Evolutionary conservation across 768 basidiomycete genomes (phyloP).

Genomic region (Cystobasidium ongulense): DNA sequence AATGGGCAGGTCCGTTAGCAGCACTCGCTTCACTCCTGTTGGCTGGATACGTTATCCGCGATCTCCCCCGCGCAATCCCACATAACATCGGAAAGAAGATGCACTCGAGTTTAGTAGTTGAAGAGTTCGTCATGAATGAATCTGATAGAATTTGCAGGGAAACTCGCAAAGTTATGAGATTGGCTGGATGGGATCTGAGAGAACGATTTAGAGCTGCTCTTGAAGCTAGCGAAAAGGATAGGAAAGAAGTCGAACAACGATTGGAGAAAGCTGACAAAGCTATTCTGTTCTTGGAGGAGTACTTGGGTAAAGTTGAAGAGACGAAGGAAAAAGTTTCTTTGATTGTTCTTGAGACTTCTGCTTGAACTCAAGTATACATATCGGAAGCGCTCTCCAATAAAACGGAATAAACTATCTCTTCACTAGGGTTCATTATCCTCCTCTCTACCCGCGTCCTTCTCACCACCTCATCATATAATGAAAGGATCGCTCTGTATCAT

Average conservation of each 20-base stretch:
- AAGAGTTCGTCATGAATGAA: conserved; percentile 47
- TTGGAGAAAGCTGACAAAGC: conserved; percentile 69
- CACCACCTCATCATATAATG: background rate
- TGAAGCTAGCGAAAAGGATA: conserved; percentile 68
- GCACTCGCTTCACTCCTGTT: conserved; percentile 59
- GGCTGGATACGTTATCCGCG: conserved; percentile 70
- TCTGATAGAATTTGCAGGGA: conserved; percentile 65
- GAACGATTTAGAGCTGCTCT: conserved; percentile 71
- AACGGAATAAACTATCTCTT: background rate
- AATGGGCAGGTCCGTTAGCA: conserved; percentile 78
- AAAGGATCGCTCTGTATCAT: background rate
- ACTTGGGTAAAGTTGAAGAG: conserved; percentile 34
- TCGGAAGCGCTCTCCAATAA: no score
- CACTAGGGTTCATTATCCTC: background rate
- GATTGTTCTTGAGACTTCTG: conserved; percentile 9
- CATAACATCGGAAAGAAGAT: conserved; percentile 80
- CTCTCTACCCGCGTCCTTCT: background rate
- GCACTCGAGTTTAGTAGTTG: conserved; percentile 37
- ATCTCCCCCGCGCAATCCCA: conserved; percentile 81
- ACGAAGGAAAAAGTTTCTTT: conserved; percentile 6
- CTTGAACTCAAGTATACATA: no score
- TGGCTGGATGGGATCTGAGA: conserved; percentile 81
- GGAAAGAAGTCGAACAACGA: conserved; percentile 48
- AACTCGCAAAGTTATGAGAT: conserved; percentile 82
- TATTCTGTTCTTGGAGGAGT: conserved; percentile 57